These are phyloP conservation scores for Caloboletus inedulis DNA, from an alignment of 1,284 basidiomycete species.

Conservation along the genomic window DNA sequence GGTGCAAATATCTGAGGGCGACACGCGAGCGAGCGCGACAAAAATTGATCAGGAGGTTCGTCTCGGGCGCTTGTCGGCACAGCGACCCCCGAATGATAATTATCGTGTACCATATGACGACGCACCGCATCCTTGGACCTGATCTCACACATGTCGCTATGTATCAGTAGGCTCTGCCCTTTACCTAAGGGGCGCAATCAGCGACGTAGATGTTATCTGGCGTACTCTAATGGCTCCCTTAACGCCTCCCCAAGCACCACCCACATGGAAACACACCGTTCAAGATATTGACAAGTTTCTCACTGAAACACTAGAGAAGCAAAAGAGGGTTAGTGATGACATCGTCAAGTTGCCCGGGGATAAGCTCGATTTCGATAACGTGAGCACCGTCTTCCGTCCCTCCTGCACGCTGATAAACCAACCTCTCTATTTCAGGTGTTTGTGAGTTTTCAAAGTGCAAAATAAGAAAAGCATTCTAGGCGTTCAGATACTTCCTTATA, in stretches of 20 bases:
- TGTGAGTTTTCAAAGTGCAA: not conserved
- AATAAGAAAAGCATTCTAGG: not conserved
- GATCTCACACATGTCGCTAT: no score
- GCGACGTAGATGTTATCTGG: not conserved
- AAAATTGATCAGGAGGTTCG: no score
- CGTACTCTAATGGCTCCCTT: conserved; percentile 34
- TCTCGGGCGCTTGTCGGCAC: no score
- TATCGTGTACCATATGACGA: no score
- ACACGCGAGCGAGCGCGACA: no score
- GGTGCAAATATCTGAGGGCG: no score
- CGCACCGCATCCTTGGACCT: no score
- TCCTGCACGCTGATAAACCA: not conserved
- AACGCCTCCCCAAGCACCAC: conserved; percentile 62
- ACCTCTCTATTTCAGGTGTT: not conserved
- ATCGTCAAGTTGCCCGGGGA: conserved; percentile 58
- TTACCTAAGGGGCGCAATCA: no score
- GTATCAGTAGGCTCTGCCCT: no score
- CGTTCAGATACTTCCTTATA: not conserved
- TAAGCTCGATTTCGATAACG: conserved; percentile 58
- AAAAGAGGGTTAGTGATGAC: conserved; percentile 55
- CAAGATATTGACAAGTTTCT: conserved; percentile 57
- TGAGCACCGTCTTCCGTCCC: conserved; percentile 30
- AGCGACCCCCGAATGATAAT: no score
- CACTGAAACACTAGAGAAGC: conserved; percentile 54
- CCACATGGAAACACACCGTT: conserved; percentile 64